These are phyloP conservation scores for Bipolaris cookei DNA, from an alignment of 2,329 filamentous ascomycete genomes.

Conservation along the genomic window DNA sequence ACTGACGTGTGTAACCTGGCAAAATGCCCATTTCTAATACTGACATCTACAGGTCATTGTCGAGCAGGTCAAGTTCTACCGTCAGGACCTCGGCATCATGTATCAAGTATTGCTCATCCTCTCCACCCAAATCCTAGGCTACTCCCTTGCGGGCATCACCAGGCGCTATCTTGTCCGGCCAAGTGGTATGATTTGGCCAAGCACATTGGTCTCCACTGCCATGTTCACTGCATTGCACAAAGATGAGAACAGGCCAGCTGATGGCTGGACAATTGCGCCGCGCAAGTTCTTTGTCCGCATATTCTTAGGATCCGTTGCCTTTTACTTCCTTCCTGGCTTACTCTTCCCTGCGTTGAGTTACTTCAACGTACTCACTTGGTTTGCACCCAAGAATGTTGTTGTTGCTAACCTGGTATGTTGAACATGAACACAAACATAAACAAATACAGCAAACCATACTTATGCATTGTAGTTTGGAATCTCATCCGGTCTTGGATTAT, in stretches of 20 bases:
- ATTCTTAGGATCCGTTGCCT: slow-evolving; percentile 73
- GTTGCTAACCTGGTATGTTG: slow-evolving; percentile 73
- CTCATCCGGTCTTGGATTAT: slow-evolving; percentile 80
- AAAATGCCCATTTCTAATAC: neutral
- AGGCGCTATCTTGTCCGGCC: slow-evolving; percentile 82
- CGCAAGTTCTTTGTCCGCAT: slow-evolving; percentile 84
- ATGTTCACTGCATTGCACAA: slow-evolving; percentile 90
- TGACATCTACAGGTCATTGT: slow-evolving; percentile 69
- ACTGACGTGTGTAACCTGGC: slow-evolving; percentile 66
- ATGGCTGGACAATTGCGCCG: slow-evolving; percentile 81
- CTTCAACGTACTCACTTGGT: slow-evolving; percentile 89
- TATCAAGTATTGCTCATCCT: slow-evolving; percentile 85
- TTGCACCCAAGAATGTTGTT: slow-evolving; percentile 84
- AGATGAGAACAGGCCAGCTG: slow-evolving; percentile 79
- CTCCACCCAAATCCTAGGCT: slow-evolving; percentile 85
- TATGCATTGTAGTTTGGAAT: slow-evolving; percentile 68
- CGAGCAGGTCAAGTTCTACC: slow-evolving; percentile 87
- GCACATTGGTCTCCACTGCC: slow-evolving; percentile 83
- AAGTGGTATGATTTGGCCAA: slow-evolving; percentile 90
- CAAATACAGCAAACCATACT: neutral
- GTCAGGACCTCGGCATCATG: slow-evolving; percentile 74
- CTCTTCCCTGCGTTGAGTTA: slow-evolving; percentile 85
- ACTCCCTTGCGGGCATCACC: slow-evolving; percentile 83
- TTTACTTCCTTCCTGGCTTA: slow-evolving; percentile 85
- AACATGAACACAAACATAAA: neutral